Percentiles rank a stretch among this genome's conserved stretches.
These are phyloP conservation scores for Russula sp. DNA, from an alignment of 768 basidiomycete genomes.

Conservation along the genomic window DNA sequence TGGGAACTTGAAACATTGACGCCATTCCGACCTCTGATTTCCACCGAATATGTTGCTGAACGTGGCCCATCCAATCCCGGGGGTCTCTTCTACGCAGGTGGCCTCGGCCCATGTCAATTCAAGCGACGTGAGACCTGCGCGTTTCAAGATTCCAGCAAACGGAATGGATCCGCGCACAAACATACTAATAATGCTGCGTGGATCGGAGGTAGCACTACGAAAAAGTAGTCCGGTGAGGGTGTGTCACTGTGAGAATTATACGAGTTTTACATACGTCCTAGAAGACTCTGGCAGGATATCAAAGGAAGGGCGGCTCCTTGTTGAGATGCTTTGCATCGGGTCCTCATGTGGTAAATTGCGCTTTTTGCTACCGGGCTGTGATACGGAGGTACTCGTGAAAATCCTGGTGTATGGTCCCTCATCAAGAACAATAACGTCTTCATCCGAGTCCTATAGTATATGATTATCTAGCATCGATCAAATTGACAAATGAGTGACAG, in stretches of 20 bases:
- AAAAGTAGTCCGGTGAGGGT: too few relatives aligned
- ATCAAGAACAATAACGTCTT: too few relatives aligned
- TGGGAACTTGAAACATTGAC: background rate
- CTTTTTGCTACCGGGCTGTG: background rate
- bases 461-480: too few relatives aligned
- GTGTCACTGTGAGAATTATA: too few relatives aligned
- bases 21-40: background rate
- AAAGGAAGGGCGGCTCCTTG: background rate
- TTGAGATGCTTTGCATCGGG: background rate
- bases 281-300: background rate
- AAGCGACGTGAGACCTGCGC: background rate
- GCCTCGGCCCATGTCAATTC: background rate
- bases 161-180: too few relatives aligned
- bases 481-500: too few relatives aligned
- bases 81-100: background rate
- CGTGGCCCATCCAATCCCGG: background rate
- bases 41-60: background rate
- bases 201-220: background rate
- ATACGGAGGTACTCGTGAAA: too few relatives aligned
- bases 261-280: too few relatives aligned
- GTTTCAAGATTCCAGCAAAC: background rate
- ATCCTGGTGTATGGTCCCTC: too few relatives aligned
- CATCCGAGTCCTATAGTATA: too few relatives aligned
- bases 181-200: too few relatives aligned
- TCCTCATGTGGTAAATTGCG: background rate